Evolutionary conservation across 106 monocot genomes (phyloP), one percentile per base, ranked within the genome.

Genomic region (Acanthochlamys bracteata): DNA sequence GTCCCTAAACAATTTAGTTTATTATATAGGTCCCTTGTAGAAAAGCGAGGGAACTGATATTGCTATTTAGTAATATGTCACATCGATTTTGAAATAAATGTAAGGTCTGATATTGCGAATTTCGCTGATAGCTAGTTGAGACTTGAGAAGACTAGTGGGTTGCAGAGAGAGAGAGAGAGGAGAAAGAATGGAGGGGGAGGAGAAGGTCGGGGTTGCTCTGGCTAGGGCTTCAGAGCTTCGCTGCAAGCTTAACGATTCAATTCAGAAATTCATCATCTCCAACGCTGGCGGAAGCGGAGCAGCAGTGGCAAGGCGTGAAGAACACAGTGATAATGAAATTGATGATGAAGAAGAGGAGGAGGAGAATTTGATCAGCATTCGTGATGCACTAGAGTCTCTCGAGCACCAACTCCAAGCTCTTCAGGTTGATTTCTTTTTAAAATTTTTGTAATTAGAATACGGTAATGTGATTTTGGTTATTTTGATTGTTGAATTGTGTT

Each of bases 331-430:
- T 25, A 23, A 42, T 11, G 39, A 57, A 23, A 41, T 25, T 11
- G 70, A 33, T 33, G 54, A 25, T 3, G 63, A 66, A 40, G 69
- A 82, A 39, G 71, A 71, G 41, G 72, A 61, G 39, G 65, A n/a
- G 21, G 69, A 77, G 39, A 64, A 42, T 41, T 71, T 83, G 4
- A 11, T 79, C 52, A 59, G 74, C 23, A 75, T 83, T 39, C 64
- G 67, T 24, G 75, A 75, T 20, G 83, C 83, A 21, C 72, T 83
- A 13, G 71, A 72, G 22, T 79, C 79, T 11, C 65, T 83, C 24
- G 83, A 83, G 72, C 71, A 61, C 62, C 75, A 83, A 53, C 71
- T 83, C 47, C 55, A 60, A 4, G 55, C 71, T 41, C 75, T 83
- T 65, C 79, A 79, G 79, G 83, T 83, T 24, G 9, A 17, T 49